Evolutionary conservation across 495 filamentous ascomycete species (phyloP), one percentile per base, ranked within the genome.

Genomic region (Chaetomium fimeti): DNA sequence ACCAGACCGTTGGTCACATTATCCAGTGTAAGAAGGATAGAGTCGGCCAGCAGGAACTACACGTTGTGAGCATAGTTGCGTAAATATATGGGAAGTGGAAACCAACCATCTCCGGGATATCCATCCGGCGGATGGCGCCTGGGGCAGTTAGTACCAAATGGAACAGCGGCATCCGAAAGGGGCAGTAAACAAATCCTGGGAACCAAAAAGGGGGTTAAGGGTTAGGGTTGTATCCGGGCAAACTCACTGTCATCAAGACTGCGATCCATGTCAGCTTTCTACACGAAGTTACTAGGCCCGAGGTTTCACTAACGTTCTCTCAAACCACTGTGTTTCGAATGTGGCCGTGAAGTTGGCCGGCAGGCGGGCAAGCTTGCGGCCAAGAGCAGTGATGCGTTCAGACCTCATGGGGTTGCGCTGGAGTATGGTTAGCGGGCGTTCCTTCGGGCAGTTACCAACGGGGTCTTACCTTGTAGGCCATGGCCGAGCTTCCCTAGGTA

Each of bases 1-100:
- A 97, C 91, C 13, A 96, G 83, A 38, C 92, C 92, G 49, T 83
- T 83, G 54, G 83, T 84, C 54, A 98, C 87, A 73, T 98, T 96
- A 79, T 94, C 87, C 67, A 97, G 83, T 15, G 88, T 82, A 25
- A 92, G 84, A 36, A 91, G 81, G 71, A 91, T 87, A 16, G 92
- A 88, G 71, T 98, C 93, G n/a, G 92, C 89, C 48, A 82, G 80
- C 36, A 97, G 84, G 76, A 91, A 94, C 65, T 72, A 57, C 0
- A 52, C 4, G 48, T 28, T 53, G 24, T 69, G 55, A 71, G 62
- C 20, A 61, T 40, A 27, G 2, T 36, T 3, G 5, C 16, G 20
- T 1, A 15, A 42, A 16, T 36, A 15, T 1, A 47, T n/a, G 16
- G 0, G 9, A 15, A 1, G 15, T 3, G n/a, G 8, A 5, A 5